Percentiles rank a stretch among this genome's conserved stretches.
These are phyloP conservation scores for Trypanosoma boissoni DNA, from an alignment of 208 protist genomes.

Conservation along the genomic window DNA sequence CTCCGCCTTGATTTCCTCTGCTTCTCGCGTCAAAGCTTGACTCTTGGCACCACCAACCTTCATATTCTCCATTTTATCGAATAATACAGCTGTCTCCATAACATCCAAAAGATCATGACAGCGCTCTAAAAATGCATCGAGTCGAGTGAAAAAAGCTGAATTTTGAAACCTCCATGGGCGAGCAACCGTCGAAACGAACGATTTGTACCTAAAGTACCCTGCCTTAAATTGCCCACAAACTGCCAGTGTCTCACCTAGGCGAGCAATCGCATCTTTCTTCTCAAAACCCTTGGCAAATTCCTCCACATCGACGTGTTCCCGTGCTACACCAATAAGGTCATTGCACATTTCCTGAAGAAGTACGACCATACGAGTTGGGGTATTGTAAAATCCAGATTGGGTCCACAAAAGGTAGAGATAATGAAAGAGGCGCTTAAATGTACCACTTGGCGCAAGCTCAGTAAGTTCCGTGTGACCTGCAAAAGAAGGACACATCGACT, in stretches of 20 bases:
- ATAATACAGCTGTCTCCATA: slow-evolving; percentile 92
- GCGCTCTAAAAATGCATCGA: slow-evolving; percentile 96
- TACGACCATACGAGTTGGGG: slow-evolving; percentile 87
- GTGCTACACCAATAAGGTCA: slow-evolving; percentile 92
- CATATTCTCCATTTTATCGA: slow-evolving; percentile 95
- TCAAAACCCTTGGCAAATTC: slow-evolving; percentile 92
- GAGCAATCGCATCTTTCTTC: slow-evolving; percentile 92
- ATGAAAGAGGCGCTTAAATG: slow-evolving; percentile 92
- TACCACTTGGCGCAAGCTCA: slow-evolving; percentile 69
- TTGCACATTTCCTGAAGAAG: slow-evolving; percentile 95
- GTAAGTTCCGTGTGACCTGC: slow-evolving; percentile 67
- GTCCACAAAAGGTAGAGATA: slow-evolving; percentile 94
- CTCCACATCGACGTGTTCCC: slow-evolving; percentile 85
- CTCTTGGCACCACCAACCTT: slow-evolving; percentile 95
- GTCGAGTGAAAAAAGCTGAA: slow-evolving; percentile 91
- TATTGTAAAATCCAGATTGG: slow-evolving; percentile 93
- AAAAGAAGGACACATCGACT: slow-evolving; percentile 61
- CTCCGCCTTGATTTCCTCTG: slow-evolving; percentile 87
- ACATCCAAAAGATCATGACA: slow-evolving; percentile 95
- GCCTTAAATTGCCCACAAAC: slow-evolving; percentile 93
- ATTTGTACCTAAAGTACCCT: slow-evolving; percentile 94
- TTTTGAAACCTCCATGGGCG: slow-evolving; percentile 95
- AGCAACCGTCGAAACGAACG: slow-evolving; percentile 60
- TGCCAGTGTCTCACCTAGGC: slow-evolving; percentile 76
- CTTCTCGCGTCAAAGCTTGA: slow-evolving; percentile 78